Base-by-base conservation (phyloP, 202 grass and related monocot genomes). In the Zoysia matrella region DNA sequence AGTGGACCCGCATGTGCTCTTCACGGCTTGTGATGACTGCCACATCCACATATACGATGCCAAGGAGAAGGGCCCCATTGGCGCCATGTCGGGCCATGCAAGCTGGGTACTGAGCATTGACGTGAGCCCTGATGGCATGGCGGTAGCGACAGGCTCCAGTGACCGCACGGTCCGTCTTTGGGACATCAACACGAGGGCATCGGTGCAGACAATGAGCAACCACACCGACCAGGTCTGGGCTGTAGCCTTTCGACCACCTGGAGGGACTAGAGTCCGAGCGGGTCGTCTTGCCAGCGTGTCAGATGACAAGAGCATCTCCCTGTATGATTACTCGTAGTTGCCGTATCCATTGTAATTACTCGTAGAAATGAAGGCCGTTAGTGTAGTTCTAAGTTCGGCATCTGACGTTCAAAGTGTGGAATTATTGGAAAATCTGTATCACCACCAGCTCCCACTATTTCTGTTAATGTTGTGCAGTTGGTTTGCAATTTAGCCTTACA, bases 21-120 rank as follows among this genome's bases (percentile, higher is more conserved):
- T 98, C 71, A 98, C 95, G 0, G 92, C 86, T 11, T 91, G 79
- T 0, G 95, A 98, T 1, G 92, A 95, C 82, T 80, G 82, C 13
- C 90, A 98, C 44, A 86, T 98, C 52, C 95, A 95, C 85, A 98
- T 98, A 50, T 98, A 95, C 7, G 92, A 98, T 6, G 87, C 92
- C 7, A 92, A 93, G 68, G 92, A 90, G 76, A 98, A 90, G 88
- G 78, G 85, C 82, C 86, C 95, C 65, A 90, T 92, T 0, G 95
- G 90, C 0, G 30, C 30, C 30, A 36, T 36, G 30, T 36, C 30
- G 30, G 30, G 30, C 30, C 30, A 36, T 36, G 30, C 30, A 36
- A 36, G 30, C 30, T 36, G 30, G 30, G 30, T 36, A 36, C 30
- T 36, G 30, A 36, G 30, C 30, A 36, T 36, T 36, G 30, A 36